Evolutionary conservation across 2,329 filamentous ascomycete species (phyloP), one percentile per base, ranked within the genome.

Genomic region (Phaeomoniella chlamydospora): DNA sequence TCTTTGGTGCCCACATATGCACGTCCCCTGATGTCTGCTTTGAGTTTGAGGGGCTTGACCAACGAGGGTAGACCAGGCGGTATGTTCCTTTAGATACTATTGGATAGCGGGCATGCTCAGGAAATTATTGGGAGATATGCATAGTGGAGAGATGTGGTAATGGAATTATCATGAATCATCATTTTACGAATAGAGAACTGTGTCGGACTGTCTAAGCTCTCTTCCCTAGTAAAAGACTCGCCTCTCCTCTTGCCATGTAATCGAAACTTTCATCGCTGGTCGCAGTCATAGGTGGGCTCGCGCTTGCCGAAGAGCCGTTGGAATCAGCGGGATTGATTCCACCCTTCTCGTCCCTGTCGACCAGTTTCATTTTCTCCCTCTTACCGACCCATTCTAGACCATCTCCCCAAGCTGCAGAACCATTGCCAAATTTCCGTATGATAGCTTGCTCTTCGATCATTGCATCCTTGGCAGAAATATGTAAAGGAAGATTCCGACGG

Each of bases 401-500:
- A 43, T 61, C 58, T 12, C 58, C 58, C 29, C 29, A n/a, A 5
- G 10, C 29, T 22, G 51, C 44, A 32, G 51, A 53, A 22, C 41
- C 42, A 10, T 49, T 35, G 18, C 43, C 42, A 18, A 46, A 37
- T 34, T 36, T 51, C 34, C 46, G 53, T 40, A 52, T 52, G 33
- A 43, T 37, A 13, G 55, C 35, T 33, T 31, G 10, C 18, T 15
- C 32, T 41, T 46, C 40, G 15, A 35, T 38, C 5, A 36, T 41
- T n/a, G 37, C 37, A 14, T 39, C 38, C 16, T 33, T 31, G 17
- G 17, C 33, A 13, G 18, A 16, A n/a, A n/a, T 40, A 1, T 45
- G 44, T 1, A 65, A 53, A 33, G 72, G 55, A 9, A 94, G 62
- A 47, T 74, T 73, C 35, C 79, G 70, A 17, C 80, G 68, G 57